Conservation (phyloP, 331 rosid genomes). For the Stylosanthes scabra region DNA sequence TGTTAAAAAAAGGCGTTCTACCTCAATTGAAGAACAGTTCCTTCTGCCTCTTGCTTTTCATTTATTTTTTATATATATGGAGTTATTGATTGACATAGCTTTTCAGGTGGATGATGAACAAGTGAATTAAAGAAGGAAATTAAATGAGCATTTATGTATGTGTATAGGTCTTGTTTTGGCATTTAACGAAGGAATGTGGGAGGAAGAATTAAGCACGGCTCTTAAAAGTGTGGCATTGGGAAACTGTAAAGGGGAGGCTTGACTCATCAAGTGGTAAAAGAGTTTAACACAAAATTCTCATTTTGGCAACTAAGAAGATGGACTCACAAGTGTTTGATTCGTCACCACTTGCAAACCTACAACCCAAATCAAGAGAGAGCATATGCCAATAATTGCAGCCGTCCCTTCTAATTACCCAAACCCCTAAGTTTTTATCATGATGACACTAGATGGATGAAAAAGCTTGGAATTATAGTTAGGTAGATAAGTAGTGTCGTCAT, state of each 20-base stretch:
- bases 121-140: too few relatives aligned
- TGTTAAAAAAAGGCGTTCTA: neutral
- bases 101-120: too few relatives aligned
- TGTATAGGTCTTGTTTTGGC: neutral
- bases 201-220: neutral
- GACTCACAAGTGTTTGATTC: neutral
- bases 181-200: too few relatives aligned
- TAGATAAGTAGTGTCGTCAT: too few relatives aligned
- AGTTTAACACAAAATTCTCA: conserved; percentile 13
- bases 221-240: neutral
- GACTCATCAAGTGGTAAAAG: conserved; percentile 26
- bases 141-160: too few relatives aligned
- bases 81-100: too few relatives aligned
- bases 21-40: neutral
- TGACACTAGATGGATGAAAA: too few relatives aligned
- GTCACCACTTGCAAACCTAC: conserved; percentile 9
- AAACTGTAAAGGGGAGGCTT: conserved; percentile 30
- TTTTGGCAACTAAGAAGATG: neutral
- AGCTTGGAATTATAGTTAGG: too few relatives aligned
- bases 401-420: neutral
- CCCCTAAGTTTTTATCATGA: too few relatives aligned
- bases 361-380: neutral
- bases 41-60: neutral
- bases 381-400: conserved; percentile 24
- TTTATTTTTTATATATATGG: too few relatives aligned